Base-by-base conservation (phyloP, 176 grass and related monocot genomes). In the Triticum dicoccoides region DNA sequence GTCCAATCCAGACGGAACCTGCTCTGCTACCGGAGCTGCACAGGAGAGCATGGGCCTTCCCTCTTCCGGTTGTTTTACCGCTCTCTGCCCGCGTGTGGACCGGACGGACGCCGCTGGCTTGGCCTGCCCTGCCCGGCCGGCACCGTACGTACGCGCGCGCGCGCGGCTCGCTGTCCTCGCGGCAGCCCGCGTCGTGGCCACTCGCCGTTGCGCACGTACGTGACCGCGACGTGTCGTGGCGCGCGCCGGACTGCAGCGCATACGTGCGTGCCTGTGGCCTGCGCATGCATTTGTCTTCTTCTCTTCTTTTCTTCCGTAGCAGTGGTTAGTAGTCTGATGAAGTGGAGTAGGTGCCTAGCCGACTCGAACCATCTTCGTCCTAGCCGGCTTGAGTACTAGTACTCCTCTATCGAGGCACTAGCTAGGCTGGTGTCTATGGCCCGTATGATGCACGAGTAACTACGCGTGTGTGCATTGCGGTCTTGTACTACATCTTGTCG, bases 401-500 rank as follows among this genome's bases (percentile, higher is more conserved):
- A 27, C 25, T 27, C 25, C 25, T 34, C 37, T 20, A 65, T 61
- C 4, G 23, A 44, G 61, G 5, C 11, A 13, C 66, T 29, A 29
- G 45, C 45, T 47, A 47, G 45, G 45, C 3, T 47, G 11, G 45
- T 47, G 45, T 47, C 45, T 4, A 13, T 13, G 11, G 45, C 11
- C 11, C 42, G 39, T 44, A 44, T 13, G 11, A 47, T 47, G 45
- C 11, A 47, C 45, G 38, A 37, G 83, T 17, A 47, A 47, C 11
- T 45, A 11, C 58, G 54, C 74, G 14, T 64, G 58, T 34, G 75
- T 23, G 61, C 84, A 59, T 47, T 5, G 37, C 0, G 20, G 77
- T 38, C 77, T 47, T 51, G 77, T 64, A 63, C 78, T 64, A 63
- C 78, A 12, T 73, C 52, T 25, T 80, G 51, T 80, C 84, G 10